A percentile compares a stretch with the other conserved stretches of the same genome.
These are phyloP conservation scores for Coffea canephora DNA, from an alignment of 257 asterid species.

Conservation along the genomic window DNA sequence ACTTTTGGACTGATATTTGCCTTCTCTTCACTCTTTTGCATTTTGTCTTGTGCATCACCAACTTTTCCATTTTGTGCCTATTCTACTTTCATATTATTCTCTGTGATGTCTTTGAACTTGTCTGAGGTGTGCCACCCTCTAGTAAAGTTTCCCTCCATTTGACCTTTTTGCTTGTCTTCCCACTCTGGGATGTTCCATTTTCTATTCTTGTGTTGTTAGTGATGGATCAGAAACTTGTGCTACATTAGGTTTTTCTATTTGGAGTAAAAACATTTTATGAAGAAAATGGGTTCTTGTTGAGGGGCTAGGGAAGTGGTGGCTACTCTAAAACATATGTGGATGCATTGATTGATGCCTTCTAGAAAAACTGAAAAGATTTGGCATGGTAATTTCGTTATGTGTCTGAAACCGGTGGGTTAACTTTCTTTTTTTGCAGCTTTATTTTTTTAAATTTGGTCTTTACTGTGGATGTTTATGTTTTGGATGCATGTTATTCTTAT, in stretches of 20 bases:
- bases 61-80: background rate
- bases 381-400: background rate
- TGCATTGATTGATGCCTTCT: background rate
- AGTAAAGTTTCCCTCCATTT: background rate
- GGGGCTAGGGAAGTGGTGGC: background rate
- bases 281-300: background rate
- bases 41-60: background rate
- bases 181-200: background rate
- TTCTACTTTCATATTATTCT: background rate
- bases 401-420: background rate
- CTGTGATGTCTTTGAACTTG: background rate
- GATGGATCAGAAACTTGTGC: background rate
- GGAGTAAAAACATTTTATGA: background rate
- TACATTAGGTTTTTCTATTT: background rate
- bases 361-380: background rate
- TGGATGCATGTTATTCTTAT: background rate
- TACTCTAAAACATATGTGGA: background rate
- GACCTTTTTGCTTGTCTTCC: background rate
- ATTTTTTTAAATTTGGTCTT: background rate
- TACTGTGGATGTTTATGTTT: background rate
- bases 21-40: background rate
- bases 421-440: background rate
- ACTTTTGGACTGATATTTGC: background rate
- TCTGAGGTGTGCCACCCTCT: background rate
- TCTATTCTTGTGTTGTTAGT: background rate